Base-by-base conservation (phyloP, 495 filamentous ascomycete species). In the Penicillium pancosmium region DNA sequence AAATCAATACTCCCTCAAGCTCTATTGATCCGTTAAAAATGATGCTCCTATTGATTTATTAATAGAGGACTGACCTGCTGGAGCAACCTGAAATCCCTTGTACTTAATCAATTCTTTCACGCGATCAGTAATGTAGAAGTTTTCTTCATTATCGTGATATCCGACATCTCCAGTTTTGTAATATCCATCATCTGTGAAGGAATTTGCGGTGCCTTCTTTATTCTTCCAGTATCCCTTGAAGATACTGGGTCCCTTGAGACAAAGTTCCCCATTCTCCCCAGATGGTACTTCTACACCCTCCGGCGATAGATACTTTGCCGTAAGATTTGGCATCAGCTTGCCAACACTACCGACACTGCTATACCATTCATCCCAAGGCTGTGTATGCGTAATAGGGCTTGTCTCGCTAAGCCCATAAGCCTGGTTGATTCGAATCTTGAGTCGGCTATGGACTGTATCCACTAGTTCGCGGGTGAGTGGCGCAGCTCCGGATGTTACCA, bases 401-500 rank as follows among this genome's bases (percentile, higher is more conserved):
- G 82, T 83, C 60, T 87, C 84, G 1, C 86, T 91, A 79, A 92
- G 85, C 9, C 91, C 90, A 81, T 88, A 93, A 1, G 85, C 90
- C 65, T 93, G 90, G 38, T 83, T 86, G 2, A 91, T 74, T 43
- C 83, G 83, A 19, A 96, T 73, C 16, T 82, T 80, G 19, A 90
- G 73, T 1, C 90, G 79, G 6, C 80, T 60, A 75, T 89, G 87
- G 5, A 91, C 82, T 16, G 85, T 80, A 36, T 90, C 80, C 2
- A 91, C 86, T 1, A 97, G 76, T 43, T 95, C 91, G 15, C 75
- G 70, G 0, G 88, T 89, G 16, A 96, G 70, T 0, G 93, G 91
- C 0, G 92, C 92, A 2, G 90, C 93, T 6, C 88, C 92, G 4
- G 85, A 91, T 66, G 86, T 91, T 65, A 92, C 71, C 83, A 91